These are phyloP conservation scores for Dunaliella salina DNA, from an alignment of 163 green algal genomes.

Conservation along the genomic window DNA sequence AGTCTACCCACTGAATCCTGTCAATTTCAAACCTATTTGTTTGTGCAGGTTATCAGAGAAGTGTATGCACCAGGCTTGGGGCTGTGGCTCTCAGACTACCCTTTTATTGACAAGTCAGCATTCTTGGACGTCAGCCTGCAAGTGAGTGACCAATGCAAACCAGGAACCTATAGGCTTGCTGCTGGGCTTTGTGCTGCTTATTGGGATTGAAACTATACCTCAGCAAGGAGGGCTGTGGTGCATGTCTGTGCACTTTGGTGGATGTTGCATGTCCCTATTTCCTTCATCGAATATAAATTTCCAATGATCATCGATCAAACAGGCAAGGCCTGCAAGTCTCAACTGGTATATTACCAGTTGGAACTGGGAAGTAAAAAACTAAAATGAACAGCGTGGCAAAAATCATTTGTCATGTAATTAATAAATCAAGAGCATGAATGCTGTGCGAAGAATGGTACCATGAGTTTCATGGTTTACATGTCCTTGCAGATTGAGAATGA, in stretches of 20 bases:
- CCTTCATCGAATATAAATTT: no score
- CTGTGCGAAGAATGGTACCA: not conserved
- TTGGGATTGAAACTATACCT: not conserved
- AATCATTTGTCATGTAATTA: not conserved
- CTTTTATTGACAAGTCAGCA: slow-evolving; percentile 59
- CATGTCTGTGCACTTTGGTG: no score
- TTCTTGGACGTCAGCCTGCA: slow-evolving; percentile 55
- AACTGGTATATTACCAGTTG: no score
- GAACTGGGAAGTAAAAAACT: no score
- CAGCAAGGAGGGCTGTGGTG: not conserved
- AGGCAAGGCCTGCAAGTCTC: no score
- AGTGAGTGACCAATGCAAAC: not conserved
- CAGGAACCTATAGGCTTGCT: not conserved
- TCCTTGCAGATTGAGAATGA: not conserved
- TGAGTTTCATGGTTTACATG: not conserved
- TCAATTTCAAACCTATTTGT: not conserved
- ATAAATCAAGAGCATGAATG: not conserved
- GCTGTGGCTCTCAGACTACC: slow-evolving; percentile 79
- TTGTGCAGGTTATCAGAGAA: slow-evolving; percentile 71
- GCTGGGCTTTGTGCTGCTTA: not conserved
- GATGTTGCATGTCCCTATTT: no score
- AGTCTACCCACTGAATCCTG: not conserved
- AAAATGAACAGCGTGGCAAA: no score
- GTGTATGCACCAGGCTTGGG: slow-evolving; percentile 70
- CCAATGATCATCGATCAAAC: no score